Conservation (phyloP, 352 stramenopile species). For the Globisporangium megalacanthum region DNA sequence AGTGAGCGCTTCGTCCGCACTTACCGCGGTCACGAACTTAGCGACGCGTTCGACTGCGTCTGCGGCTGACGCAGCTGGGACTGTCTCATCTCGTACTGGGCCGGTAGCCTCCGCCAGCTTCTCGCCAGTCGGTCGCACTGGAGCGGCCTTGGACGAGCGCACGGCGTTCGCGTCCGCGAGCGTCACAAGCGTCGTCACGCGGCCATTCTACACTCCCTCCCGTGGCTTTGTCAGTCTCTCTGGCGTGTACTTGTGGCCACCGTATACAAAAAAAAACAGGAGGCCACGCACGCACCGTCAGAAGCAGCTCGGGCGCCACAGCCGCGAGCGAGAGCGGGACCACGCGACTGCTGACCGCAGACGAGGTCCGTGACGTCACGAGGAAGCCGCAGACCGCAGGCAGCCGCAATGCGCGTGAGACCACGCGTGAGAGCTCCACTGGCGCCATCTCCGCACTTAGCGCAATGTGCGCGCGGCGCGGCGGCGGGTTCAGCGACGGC, state of each 20-base stretch:
- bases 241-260: background rate
- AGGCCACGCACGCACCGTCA: constrained; percentile 2
- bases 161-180: background rate
- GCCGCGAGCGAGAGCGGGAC: constrained; percentile 63
- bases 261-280: too few species aligned
- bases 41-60: constrained; percentile 17
- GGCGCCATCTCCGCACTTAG: constrained; percentile 48
- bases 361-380: constrained; percentile 9
- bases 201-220: background rate
- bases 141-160: background rate
- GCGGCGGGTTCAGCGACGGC: constrained; percentile 1
- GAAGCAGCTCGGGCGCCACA: constrained; percentile 35
- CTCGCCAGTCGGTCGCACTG: too few species aligned
- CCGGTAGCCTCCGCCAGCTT: background rate
- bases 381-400: constrained; percentile 31
- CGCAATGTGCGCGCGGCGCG: constrained; percentile 20
- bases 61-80: background rate
- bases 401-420: constrained; percentile 30
- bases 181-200: constrained; percentile 21
- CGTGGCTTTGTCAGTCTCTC: constrained; percentile 12
- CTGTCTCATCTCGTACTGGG: too few species aligned
- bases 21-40: constrained; percentile 29
- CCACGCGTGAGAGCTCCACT: constrained; percentile 36
- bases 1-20: constrained; percentile 32
- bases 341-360: constrained; percentile 17